phyloP scores from a whole-genome alignment of 2,329 filamentous ascomycete genomes.

The Escovopsis sp. region DNA sequence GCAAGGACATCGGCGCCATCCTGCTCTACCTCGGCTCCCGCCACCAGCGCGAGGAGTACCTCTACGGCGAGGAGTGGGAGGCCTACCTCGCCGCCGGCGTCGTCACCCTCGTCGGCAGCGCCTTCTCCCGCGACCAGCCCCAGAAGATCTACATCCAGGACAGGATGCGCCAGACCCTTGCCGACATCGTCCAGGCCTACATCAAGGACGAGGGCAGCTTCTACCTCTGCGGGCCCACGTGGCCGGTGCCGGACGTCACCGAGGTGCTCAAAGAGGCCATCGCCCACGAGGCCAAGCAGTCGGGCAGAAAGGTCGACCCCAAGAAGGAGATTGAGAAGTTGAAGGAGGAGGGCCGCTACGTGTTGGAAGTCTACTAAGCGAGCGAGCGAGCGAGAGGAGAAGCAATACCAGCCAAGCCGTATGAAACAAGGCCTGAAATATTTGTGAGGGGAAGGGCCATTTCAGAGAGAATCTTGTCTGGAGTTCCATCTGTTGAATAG shows the following conservation, averaged over 20 bases:
- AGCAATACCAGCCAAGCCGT: too few species aligned
- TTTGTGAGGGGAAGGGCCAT: too few species aligned
- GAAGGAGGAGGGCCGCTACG: constrained; percentile 89
- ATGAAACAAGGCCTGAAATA: too few species aligned
- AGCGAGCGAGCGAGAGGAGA: too few species aligned
- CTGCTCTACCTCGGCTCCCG: constrained; percentile 93
- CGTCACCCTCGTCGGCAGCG: constrained; percentile 81
- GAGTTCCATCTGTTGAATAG: too few species aligned
- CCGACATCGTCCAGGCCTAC: constrained; percentile 73
- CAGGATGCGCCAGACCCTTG: constrained; percentile 78
- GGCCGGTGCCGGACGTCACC: constrained; percentile 95
- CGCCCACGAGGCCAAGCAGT: constrained; percentile 51
- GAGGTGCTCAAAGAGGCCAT: constrained; percentile 89
- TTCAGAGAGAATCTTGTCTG: too few species aligned
- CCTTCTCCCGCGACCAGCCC: constrained; percentile 92
- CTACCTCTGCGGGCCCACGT: constrained; percentile 95
- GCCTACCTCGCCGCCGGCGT: constrained; percentile 92
- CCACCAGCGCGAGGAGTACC: constrained; percentile 95
- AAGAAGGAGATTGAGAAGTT: constrained; percentile 89
- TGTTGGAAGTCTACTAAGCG: constrained; percentile 82
- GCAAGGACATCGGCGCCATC: constrained; percentile 85
- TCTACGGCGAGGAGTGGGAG: constrained; percentile 98
- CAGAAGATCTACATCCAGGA: constrained; percentile 99
- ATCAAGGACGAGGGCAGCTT: constrained; percentile 79
- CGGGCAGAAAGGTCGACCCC: constrained; percentile 67